A percentile compares a stretch with the other conserved stretches of the same genome.
Evolutionary conservation across 192 early-diverging fungal genomes (phyloP).

Genomic region (Coemansia sp.): DNA sequence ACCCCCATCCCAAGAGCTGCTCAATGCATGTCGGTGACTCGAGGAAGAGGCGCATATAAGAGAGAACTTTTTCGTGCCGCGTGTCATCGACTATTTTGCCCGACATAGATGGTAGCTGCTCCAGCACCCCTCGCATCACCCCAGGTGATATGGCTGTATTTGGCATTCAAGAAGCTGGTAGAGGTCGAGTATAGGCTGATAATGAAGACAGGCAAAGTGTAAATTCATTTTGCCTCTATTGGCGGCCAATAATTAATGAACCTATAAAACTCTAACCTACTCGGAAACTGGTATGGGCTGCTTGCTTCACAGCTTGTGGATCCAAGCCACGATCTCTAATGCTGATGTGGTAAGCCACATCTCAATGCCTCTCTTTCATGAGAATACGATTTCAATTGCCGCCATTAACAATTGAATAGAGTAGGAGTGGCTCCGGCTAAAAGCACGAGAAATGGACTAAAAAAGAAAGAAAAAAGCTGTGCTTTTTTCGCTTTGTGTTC

Average conservation of each 20-base stretch:
- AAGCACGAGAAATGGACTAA: too few relatives aligned
- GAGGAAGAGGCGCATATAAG: conserved; percentile 56
- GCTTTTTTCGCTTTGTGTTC: too few relatives aligned
- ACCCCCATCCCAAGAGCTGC: conserved; percentile 25
- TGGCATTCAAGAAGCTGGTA: conserved; percentile 8
- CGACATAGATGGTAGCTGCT: conserved; percentile 64
- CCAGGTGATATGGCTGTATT: conserved; percentile 39
- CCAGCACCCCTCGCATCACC: conserved; percentile 54
- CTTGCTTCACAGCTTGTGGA: neutral
- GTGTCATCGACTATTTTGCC: conserved; percentile 72
- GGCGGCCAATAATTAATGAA: neutral
- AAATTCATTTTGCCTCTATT: neutral
- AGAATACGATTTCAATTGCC: too few relatives aligned
- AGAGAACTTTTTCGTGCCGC: conserved; percentile 72
- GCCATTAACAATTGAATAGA: too few relatives aligned
- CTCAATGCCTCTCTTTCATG: too few relatives aligned
- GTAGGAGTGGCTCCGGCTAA: too few relatives aligned
- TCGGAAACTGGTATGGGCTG: neutral
- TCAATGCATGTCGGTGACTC: neutral
- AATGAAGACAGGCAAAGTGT: neutral
- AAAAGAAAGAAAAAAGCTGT: too few relatives aligned
- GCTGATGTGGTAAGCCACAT: too few relatives aligned
- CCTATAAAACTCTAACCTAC: neutral
- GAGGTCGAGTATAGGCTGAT: neutral
- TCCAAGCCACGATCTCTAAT: neutral